A percentile compares a stretch with the other conserved stretches of the same genome.
Evolutionary conservation across 176 grass and related monocot genomes (phyloP).

Genomic region (Avena sativa): DNA sequence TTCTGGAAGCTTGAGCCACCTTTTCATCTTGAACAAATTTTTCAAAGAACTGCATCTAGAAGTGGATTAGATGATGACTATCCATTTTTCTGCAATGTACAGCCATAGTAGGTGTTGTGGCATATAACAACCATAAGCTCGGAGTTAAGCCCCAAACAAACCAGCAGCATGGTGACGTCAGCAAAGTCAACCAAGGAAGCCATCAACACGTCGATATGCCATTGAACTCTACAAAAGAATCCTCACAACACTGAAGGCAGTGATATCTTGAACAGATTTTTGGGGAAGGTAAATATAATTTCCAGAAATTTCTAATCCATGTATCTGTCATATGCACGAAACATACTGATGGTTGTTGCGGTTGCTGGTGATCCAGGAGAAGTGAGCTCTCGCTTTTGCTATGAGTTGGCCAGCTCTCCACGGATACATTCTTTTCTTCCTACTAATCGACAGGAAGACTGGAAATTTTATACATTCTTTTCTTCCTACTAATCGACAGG

Average conservation of each 20-base stretch:
- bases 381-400: slow-evolving; percentile 35
- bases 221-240: slow-evolving; percentile 58
- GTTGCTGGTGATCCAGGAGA: slow-evolving; percentile 49
- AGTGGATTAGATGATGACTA: slow-evolving; percentile 25
- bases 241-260: slow-evolving; percentile 39
- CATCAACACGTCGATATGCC: slow-evolving; percentile 52
- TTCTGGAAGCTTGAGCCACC: background rate
- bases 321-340: background rate
- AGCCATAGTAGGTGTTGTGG: slow-evolving; percentile 95
- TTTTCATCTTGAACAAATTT: background rate
- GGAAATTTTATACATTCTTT: slow-evolving; percentile 51
- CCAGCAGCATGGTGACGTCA: slow-evolving; percentile 44
- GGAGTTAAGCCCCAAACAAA: slow-evolving; percentile 59
- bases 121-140: slow-evolving; percentile 94
- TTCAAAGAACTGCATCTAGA: slow-evolving; percentile 16
- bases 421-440: slow-evolving; percentile 46
- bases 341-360: slow-evolving; percentile 39
- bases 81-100: slow-evolving; percentile 42
- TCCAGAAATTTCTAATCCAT: background rate
- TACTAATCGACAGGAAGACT: slow-evolving; percentile 6
- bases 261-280: slow-evolving; percentile 22
- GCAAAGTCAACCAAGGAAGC: slow-evolving; percentile 48
- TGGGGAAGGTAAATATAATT: slow-evolving; percentile 41
- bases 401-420: slow-evolving; percentile 39
- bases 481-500: slow-evolving; percentile 16